Evolutionary conservation across 768 basidiomycete species (phyloP).

Genomic region (Russula compacta): DNA sequence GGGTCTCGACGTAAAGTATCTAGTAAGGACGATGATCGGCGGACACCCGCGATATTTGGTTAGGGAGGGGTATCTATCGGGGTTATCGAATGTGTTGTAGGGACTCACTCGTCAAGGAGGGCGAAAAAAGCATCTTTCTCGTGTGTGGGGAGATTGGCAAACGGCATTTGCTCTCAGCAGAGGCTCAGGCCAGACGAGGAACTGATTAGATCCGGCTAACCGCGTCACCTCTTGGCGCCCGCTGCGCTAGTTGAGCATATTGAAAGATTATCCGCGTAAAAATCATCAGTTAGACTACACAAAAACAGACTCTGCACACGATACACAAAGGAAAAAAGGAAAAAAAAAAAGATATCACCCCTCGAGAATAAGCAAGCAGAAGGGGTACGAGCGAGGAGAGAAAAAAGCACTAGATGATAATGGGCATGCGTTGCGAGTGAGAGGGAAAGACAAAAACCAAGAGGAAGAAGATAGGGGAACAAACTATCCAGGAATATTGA

Average conservation of each 20-base stretch:
- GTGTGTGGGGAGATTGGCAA: conserved; percentile 50
- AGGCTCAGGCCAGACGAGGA: no score
- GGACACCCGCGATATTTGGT: neutral
- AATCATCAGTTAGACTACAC: conserved; percentile 17
- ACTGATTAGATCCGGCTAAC: no score
- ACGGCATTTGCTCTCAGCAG: conserved; percentile 44
- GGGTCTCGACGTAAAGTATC: conserved; percentile 18
- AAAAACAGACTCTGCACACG: conserved; percentile 3
- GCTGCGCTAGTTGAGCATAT: no score
- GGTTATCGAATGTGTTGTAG: neutral
- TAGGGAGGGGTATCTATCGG: neutral
- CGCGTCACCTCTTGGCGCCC: no score
- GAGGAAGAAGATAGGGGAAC: no score
- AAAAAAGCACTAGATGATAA: neutral
- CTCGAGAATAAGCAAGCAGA: neutral
- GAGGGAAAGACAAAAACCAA: neutral
- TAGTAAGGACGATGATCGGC: neutral
- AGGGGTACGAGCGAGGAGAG: neutral
- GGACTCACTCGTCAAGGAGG: conserved; percentile 62
- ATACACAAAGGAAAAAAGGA: neutral
- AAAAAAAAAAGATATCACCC: neutral
- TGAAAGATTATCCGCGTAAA: conserved; percentile 1
- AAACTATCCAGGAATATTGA: conserved; percentile 15
- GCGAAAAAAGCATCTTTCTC: conserved; percentile 81
- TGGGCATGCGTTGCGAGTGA: neutral